Evolutionary conservation across 345 rosid species (phyloP).

Genomic region (Hibiscus syriacus): DNA sequence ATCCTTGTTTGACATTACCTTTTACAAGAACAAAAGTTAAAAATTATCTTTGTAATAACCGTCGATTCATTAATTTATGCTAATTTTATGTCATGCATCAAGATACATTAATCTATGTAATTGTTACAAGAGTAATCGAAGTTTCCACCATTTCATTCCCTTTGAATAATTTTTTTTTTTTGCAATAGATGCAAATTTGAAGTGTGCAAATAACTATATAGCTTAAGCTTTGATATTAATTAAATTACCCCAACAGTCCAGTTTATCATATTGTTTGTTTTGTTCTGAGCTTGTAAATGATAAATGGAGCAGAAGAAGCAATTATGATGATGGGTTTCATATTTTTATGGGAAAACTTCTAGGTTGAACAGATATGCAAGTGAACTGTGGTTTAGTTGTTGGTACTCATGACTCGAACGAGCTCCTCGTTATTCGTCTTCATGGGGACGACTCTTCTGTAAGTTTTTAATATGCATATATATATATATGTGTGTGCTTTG

Average conservation of each 20-base stretch:
- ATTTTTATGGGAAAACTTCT: background rate
- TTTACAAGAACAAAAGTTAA: background rate
- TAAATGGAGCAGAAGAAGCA: background rate
- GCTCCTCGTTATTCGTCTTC: conserved; percentile 30
- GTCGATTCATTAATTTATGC: background rate
- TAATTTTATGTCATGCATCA: background rate
- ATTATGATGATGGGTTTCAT: background rate
- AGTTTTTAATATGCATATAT: background rate
- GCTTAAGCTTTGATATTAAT: background rate
- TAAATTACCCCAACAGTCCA: background rate
- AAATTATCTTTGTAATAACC: background rate
- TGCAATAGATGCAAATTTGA: too few species aligned
- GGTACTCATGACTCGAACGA: conserved; percentile 48
- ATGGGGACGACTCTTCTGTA: conserved; percentile 27
- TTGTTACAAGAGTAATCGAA: too few species aligned
- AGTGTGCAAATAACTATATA: too few species aligned
- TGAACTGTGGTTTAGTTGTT: conserved; percentile 35
- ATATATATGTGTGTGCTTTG: background rate
- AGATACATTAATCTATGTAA: background rate
- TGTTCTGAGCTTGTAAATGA: background rate
- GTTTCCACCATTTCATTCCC: too few species aligned
- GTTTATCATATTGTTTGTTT: background rate
- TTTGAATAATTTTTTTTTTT: too few species aligned
- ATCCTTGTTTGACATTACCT: too few species aligned
- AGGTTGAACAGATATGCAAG: conserved; percentile 17